phyloP scores from a whole-genome alignment of 345 rosid genomes.

The Bruguiera gymnorhiza region DNA sequence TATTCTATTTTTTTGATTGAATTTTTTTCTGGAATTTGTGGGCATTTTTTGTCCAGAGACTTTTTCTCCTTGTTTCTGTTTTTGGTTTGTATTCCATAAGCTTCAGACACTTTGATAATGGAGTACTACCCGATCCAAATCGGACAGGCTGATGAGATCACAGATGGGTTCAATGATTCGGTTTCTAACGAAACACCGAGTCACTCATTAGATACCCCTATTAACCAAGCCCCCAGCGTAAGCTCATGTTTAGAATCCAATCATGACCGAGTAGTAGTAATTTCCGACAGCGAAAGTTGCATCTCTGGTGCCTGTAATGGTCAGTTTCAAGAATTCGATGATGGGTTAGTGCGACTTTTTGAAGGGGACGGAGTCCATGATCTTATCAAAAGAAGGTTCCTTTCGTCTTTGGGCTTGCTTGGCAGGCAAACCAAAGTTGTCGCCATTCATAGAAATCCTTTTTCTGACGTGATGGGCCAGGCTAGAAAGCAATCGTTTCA shows the following conservation, averaged over 20 bases:
- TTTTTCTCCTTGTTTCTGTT: neutral
- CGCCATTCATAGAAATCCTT: slow-evolving; percentile 46
- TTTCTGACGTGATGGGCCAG: slow-evolving; percentile 27
- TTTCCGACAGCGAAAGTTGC: slow-evolving; percentile 59
- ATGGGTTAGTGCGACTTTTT: slow-evolving; percentile 34
- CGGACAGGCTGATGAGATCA: slow-evolving; percentile 4
- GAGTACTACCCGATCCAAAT: slow-evolving; percentile 5
- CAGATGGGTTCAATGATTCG: neutral
- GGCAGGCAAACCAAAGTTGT: slow-evolving; percentile 37
- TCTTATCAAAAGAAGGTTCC: slow-evolving; percentile 39
- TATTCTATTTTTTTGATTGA: no score
- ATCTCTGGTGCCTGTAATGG: slow-evolving; percentile 23
- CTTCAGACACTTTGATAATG: neutral
- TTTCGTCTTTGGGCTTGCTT: slow-evolving; percentile 39
- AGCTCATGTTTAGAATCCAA: slow-evolving; percentile 18
- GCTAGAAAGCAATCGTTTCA: slow-evolving; percentile 58
- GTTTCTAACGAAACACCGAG: neutral
- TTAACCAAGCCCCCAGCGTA: neutral
- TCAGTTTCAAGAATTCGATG: slow-evolving; percentile 2
- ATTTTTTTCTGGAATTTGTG: no score
- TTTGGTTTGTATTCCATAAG: neutral
- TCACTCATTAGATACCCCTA: neutral
- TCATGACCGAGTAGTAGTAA: slow-evolving; percentile 29
- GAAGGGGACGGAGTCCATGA: slow-evolving; percentile 53
- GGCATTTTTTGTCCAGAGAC: no score